phyloP scores from a whole-genome alignment of 371 early-diverging fungal species.

The Apophysomyces variabilis region DNA sequence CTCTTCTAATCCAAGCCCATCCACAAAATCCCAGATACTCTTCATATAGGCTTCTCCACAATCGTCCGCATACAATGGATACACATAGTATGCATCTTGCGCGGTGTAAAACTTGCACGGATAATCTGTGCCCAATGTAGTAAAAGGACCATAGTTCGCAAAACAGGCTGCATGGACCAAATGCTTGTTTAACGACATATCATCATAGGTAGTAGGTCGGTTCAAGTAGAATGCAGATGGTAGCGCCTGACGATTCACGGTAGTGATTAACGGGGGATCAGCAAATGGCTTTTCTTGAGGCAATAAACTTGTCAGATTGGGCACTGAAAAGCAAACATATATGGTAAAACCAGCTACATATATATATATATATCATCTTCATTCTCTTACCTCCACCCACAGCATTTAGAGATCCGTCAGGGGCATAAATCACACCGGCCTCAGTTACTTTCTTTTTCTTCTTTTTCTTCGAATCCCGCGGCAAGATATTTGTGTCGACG shows the following conservation, averaged over 20 bases:
- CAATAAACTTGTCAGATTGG: constrained; percentile 29
- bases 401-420: constrained; percentile 49
- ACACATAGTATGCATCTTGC: constrained; percentile 53
- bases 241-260: constrained; percentile 43
- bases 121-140: constrained; percentile 50
- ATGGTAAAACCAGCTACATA: not conserved
- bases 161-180: constrained; percentile 47
- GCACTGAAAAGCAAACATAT: constrained; percentile 19
- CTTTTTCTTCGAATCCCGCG: constrained; percentile 37
- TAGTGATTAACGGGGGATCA: constrained; percentile 42
- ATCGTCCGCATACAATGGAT: constrained; percentile 65
- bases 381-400: constrained; percentile 43
- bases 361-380: not conserved
- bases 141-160: constrained; percentile 62
- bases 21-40: constrained; percentile 65
- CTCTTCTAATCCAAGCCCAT: constrained; percentile 37
- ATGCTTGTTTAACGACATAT: constrained; percentile 42
- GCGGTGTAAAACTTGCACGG: constrained; percentile 56
- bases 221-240: constrained; percentile 46
- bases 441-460: constrained; percentile 54
- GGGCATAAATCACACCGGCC: constrained; percentile 45
- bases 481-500: constrained; percentile 33
- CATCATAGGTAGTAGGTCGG: constrained; percentile 40
- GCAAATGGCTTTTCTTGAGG: constrained; percentile 37
- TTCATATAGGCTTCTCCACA: constrained; percentile 67